These are phyloP conservation scores for Raffaelea deltoideospora DNA, from an alignment of 2,329 filamentous ascomycete genomes.

Conservation along the genomic window DNA sequence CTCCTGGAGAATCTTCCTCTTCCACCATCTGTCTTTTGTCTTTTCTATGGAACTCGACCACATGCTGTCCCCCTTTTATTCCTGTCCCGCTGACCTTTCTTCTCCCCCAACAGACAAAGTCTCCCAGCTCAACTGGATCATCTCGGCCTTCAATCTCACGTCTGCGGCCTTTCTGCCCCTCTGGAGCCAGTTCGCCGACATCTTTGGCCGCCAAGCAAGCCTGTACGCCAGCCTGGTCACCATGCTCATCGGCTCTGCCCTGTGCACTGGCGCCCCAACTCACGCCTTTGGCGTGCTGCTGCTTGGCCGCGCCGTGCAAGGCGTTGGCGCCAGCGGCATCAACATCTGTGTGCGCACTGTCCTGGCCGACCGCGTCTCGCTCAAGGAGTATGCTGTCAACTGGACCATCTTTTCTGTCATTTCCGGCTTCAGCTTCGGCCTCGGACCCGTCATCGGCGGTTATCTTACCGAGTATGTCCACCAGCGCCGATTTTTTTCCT, in stretches of 20 bases:
- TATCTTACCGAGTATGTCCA: slow-evolving; percentile 31
- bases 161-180: slow-evolving; percentile 52
- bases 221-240: slow-evolving; percentile 41
- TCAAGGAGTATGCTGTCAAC: slow-evolving; percentile 46
- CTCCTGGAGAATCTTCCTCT: background rate
- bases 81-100: no score
- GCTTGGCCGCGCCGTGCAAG: slow-evolving; percentile 48
- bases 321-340: slow-evolving; percentile 44
- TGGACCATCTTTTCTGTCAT: slow-evolving; percentile 47
- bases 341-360: slow-evolving; percentile 45
- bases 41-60: no score
- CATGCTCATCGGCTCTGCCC: slow-evolving; percentile 43
- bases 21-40: background rate
- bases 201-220: slow-evolving; percentile 46
- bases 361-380: slow-evolving; percentile 47
- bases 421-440: slow-evolving; percentile 40
- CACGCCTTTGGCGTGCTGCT: slow-evolving; percentile 42
- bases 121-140: slow-evolving; percentile 52
- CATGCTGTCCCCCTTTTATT: no score
- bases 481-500: no score
- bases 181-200: slow-evolving; percentile 48
- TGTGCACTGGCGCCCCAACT: slow-evolving; percentile 43
- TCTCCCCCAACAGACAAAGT: slow-evolving; percentile 24
- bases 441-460: slow-evolving; percentile 48
- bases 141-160: slow-evolving; percentile 53